These are phyloP conservation scores for Fusarium sp. DNA, from an alignment of 2,329 filamentous ascomycete species.

Conservation along the genomic window DNA sequence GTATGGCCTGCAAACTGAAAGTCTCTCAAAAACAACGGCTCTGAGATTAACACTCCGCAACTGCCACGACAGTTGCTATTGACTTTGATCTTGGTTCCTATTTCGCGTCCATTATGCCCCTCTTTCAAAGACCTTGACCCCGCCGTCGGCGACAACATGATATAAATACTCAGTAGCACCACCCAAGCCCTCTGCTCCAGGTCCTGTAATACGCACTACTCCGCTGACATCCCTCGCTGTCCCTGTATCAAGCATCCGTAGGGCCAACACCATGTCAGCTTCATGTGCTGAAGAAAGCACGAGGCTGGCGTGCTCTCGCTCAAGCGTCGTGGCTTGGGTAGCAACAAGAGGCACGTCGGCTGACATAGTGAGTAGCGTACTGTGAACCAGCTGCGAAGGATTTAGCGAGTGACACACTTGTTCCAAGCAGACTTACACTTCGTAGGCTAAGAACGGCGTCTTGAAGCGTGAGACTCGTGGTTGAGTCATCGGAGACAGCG, in stretches of 20 bases:
- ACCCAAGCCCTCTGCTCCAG: slow-evolving; percentile 42
- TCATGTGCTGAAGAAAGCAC: slow-evolving; percentile 77
- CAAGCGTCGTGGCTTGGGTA: slow-evolving; percentile 68
- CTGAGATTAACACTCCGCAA: background rate
- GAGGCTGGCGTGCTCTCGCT: slow-evolving; percentile 76
- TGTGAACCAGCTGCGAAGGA: slow-evolving; percentile 64
- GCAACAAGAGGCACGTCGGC: slow-evolving; percentile 78
- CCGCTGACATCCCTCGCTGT: slow-evolving; percentile 92
- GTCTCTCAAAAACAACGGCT: background rate
- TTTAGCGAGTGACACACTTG: background rate
- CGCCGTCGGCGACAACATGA: slow-evolving; percentile 80
- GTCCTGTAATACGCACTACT: slow-evolving; percentile 77
- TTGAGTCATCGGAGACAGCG: slow-evolving; percentile 62
- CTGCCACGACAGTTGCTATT: background rate
- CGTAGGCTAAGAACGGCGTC: slow-evolving; percentile 67
- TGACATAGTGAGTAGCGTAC: slow-evolving; percentile 73
- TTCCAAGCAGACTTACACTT: slow-evolving; percentile 61
- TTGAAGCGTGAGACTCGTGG: slow-evolving; percentile 58
- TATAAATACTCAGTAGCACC: slow-evolving; percentile 81
- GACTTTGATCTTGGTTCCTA: background rate
- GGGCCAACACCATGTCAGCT: slow-evolving; percentile 74
- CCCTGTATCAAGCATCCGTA: slow-evolving; percentile 84
- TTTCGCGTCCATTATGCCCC: slow-evolving; percentile 55
- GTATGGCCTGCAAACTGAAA: background rate
- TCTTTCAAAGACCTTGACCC: slow-evolving; percentile 84